Conservation (phyloP, 2,329 filamentous ascomycete species). For the Nemania sp. region DNA sequence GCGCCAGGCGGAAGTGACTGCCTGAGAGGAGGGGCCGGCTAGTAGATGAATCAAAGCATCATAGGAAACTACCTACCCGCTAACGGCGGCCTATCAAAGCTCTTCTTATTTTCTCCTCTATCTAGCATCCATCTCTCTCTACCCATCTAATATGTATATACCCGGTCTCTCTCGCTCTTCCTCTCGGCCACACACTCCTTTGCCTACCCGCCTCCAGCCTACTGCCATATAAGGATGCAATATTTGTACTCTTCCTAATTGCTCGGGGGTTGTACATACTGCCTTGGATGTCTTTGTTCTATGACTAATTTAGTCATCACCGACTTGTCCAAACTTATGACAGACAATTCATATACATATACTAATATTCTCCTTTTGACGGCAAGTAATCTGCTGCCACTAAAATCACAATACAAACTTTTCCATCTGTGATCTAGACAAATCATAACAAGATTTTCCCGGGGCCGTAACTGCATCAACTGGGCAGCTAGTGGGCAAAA, state of each 20-base stretch:
- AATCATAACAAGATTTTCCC: background rate
- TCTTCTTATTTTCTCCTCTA: background rate
- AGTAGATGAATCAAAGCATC: constrained; percentile 26
- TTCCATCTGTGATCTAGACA: background rate
- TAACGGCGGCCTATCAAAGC: constrained; percentile 9
- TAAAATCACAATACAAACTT: constrained; percentile 1
- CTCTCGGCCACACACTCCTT: background rate
- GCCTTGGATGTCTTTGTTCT: no score
- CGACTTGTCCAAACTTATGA: background rate
- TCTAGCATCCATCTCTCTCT: background rate
- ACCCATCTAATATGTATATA: constrained; percentile 1
- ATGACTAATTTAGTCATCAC: no score
- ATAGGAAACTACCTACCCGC: constrained; percentile 20
- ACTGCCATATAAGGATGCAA: background rate
- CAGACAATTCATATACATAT: background rate
- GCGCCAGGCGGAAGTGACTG: background rate
- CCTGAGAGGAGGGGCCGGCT: constrained; percentile 7
- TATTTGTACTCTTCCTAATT: background rate
- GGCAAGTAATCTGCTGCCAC: background rate
- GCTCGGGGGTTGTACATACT: no score
- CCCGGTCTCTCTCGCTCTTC: constrained; percentile 1
- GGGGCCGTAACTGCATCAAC: background rate
- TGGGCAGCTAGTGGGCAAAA: background rate
- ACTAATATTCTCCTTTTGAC: background rate
- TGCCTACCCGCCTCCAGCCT: background rate